Evolutionary conservation across 495 filamentous ascomycete genomes (phyloP), one percentile per base, ranked within the genome.

Genomic region (Penicillium cataractarum): DNA sequence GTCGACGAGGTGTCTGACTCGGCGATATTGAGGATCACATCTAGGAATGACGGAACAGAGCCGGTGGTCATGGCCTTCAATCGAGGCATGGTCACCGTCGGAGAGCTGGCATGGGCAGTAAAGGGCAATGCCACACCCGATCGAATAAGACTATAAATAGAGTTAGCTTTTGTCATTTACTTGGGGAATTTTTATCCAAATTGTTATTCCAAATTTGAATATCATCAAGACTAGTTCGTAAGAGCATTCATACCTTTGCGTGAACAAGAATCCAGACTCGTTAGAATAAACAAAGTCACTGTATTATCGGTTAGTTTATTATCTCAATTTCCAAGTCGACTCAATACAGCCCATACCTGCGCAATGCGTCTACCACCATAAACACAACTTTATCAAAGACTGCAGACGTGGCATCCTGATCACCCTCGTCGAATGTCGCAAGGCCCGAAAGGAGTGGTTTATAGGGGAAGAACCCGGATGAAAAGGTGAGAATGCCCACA

Each of bases 51-150:
- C 10, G 95, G 95, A 50, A 97, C 92, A 5, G 93, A 97, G 51
- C 95, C 95, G 3, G 96, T 98, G 4, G 95, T 98, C 54, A 99
- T 92, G 21, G 96, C 93, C 77, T 99, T 99, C 65, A 99, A 84
- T 31, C 95, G 88, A 57, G 95, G 95, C 96, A 99, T 97, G 24
- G 95, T 99, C 64, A 99, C 94, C 17, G 95, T 99, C 10, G 95
- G 95, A 44, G 96, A 91, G 9, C 90, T 89, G n/a, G 95, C 95
- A 84, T 97, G 90, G 27, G 93, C 94, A 17, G 95, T 98, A 69
- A 96, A 99, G 24, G 95, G 95, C 27, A 97, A 79, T 6, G 95
- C 95, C 57, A 82, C 82, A 37, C 95, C 96, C 70, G 82, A 78
- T 63, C 86, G 84, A 66, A 99, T 97, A 58, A 99, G 78, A 65